Conservation (phyloP, 139 green algal genomes). For the Choricystis sp. region DNA sequence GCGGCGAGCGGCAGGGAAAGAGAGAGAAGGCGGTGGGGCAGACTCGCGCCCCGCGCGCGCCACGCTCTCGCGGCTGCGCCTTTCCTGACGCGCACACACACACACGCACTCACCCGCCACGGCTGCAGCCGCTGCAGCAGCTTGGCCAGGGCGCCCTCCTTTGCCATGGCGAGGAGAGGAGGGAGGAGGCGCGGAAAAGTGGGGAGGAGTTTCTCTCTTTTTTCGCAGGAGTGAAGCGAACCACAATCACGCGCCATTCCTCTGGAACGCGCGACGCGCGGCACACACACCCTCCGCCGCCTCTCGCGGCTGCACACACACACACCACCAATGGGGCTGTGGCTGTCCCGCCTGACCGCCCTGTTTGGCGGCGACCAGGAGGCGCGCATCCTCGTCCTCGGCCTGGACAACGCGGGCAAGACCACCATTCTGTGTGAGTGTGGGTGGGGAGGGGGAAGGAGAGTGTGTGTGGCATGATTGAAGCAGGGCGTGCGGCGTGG, state of each 20-base stretch:
- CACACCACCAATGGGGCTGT: slow-evolving; percentile 61
- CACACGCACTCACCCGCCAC: slow-evolving; percentile 4
- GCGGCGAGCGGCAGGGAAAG: too few relatives aligned
- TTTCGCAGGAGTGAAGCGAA: neutral
- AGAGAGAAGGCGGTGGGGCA: too few relatives aligned
- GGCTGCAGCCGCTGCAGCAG: too few relatives aligned
- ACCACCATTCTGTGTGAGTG: slow-evolving; percentile 93
- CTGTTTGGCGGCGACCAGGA: slow-evolving; percentile 88
- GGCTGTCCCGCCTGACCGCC: slow-evolving; percentile 68
- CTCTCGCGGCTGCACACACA: neutral
- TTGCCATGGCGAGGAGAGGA: neutral
- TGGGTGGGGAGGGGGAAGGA: too few relatives aligned
- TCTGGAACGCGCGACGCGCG: neutral
- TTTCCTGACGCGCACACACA: too few relatives aligned
- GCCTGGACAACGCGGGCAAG: slow-evolving; percentile 94
- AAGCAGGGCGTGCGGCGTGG: too few relatives aligned
- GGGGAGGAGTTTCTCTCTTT: neutral
- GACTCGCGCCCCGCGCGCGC: too few relatives aligned
- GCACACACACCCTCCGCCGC: neutral
- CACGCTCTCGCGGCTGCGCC: too few relatives aligned
- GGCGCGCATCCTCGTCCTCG: slow-evolving; percentile 90
- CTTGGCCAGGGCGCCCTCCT: neutral
- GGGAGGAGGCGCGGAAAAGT: neutral
- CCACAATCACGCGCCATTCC: neutral
- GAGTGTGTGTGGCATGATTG: too few relatives aligned